Conservation (phyloP, 164 flowering plant species). For the Magnolia sinica region DNA sequence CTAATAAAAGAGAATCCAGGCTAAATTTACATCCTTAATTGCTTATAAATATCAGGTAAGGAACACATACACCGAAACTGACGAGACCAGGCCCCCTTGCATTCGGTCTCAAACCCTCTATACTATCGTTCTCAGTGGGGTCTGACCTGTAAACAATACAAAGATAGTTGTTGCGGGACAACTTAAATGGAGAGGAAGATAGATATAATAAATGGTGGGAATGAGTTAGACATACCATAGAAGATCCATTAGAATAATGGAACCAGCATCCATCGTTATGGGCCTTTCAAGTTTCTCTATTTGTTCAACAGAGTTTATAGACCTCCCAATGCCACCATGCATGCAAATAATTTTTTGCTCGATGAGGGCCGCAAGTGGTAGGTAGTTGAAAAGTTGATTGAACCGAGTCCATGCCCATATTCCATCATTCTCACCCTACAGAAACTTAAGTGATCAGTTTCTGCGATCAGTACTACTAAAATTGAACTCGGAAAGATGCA, state of each 20-base stretch:
- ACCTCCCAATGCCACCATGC: conserved; percentile 99
- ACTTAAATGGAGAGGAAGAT: background rate
- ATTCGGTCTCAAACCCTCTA: conserved; percentile 97
- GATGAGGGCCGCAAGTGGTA: conserved; percentile 92
- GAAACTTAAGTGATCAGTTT: conserved; percentile 2
- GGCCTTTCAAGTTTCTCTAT: conserved; percentile 98
- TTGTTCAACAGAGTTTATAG: conserved; percentile 88
- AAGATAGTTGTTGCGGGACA: background rate
- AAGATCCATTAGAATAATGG: conserved; percentile 90
- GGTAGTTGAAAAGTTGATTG: conserved; percentile 93
- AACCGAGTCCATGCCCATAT: conserved; percentile 99
- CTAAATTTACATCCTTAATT: too few species aligned
- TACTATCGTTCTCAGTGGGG: conserved; percentile 96
- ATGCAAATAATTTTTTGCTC: conserved; percentile 98
- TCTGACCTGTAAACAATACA: conserved; percentile 71
- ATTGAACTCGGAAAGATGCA: background rate
- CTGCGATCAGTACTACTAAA: conserved; percentile 9
- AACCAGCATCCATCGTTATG: conserved; percentile 97
- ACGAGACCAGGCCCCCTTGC: conserved; percentile 98
- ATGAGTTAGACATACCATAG: conserved; percentile 49
- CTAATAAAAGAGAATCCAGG: too few species aligned
- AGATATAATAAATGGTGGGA: background rate
- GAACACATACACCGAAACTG: conserved; percentile 81
- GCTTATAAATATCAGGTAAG: background rate
- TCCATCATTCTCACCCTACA: conserved; percentile 95